Base-by-base conservation (phyloP, 345 rosid genomes). In the Hibiscus tridactylites region DNA sequence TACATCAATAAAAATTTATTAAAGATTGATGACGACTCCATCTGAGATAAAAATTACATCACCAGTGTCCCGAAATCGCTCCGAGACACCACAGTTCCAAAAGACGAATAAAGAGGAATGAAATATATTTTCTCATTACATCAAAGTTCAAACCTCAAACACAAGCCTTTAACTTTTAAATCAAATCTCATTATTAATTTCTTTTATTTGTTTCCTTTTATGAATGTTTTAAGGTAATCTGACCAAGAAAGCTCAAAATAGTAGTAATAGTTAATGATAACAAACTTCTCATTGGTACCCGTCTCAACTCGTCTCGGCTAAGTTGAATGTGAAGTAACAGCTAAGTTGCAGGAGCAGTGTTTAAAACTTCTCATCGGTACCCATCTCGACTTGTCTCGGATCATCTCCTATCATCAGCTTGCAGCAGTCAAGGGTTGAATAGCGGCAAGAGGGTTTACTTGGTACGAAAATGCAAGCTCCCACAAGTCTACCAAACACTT, bases 401-500 rank as follows among this genome's bases (percentile, higher is more conserved):
- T 76, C 73, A 70, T 73, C 86, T 91, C 82, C 86, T 84, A 80
- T 68, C 59, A 54, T 54, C 59, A 8, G 59, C 26, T 54, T 12
- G 75, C 74, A 4, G 80, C 70, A 70, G 91, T 83, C 63, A 93
- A 84, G 77, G 98, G 81, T 70, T 88, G 96, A 75, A 89, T 86
- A 26, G 92, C 93, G 68, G 96, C 98, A 65, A 95, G 86, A 61
- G 98, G 97, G 58, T 92, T 95, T 71, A 90, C 91, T 70, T 95
- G 98, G 81, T 89, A 90, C 28, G 99, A 90, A 75, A 95, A 92
- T 63, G 96, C 89, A 33, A 92, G 97, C 79, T 79, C 85, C 97
- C 98, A 95, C 66, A 92, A 82, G 74, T 95, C 98, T 57, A 80
- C 73, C 72, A 92, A 44, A 46, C 88, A 85, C 71, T 87, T 90